Percentiles rank a stretch among this genome's conserved stretches.
Evolutionary conservation across 2,329 filamentous ascomycete genomes (phyloP).

Genomic region (Pestalotiopsis sp.): DNA sequence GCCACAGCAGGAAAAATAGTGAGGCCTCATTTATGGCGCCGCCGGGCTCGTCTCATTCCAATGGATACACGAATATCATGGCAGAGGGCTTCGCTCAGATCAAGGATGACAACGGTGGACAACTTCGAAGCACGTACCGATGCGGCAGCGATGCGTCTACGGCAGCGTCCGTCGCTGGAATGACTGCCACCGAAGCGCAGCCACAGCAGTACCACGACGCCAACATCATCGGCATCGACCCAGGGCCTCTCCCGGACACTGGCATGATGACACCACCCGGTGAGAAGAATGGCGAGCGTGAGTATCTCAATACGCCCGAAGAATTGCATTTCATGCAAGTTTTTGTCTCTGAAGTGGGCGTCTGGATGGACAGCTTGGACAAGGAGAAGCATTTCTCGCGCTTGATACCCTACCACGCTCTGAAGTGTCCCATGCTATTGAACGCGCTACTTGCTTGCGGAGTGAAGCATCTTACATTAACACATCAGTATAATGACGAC

Average conservation of each 20-base stretch:
- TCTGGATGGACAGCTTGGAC: conserved; percentile 96
- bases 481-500: conserved; percentile 68
- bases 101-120: conserved; percentile 28
- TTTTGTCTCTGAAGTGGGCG: conserved; percentile 85
- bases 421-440: conserved; percentile 84
- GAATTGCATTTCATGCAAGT: conserved; percentile 90
- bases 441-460: conserved; percentile 90
- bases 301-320: conserved; percentile 73
- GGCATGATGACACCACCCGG: conserved; percentile 43
- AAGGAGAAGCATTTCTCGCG: conserved; percentile 83
- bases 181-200: conserved; percentile 36
- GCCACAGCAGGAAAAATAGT: conserved; percentile 30
- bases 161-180: conserved; percentile 39
- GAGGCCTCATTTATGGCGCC: conserved; percentile 28
- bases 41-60: conserved; percentile 25
- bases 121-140: conserved; percentile 30
- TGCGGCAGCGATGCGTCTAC: conserved; percentile 39
- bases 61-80: conserved; percentile 24
- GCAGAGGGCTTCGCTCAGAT: conserved; percentile 23
- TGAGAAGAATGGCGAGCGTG: conserved; percentile 47
- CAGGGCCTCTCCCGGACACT: conserved; percentile 26
- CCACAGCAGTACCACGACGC: conserved; percentile 25
- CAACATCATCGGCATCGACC: conserved; percentile 26
- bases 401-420: conserved; percentile 78
- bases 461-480: conserved; percentile 76